A percentile compares a stretch with the other conserved stretches of the same genome.
phyloP scores from a whole-genome alignment of 176 grass and related monocot species.

The Pontederia paniculata region DNA sequence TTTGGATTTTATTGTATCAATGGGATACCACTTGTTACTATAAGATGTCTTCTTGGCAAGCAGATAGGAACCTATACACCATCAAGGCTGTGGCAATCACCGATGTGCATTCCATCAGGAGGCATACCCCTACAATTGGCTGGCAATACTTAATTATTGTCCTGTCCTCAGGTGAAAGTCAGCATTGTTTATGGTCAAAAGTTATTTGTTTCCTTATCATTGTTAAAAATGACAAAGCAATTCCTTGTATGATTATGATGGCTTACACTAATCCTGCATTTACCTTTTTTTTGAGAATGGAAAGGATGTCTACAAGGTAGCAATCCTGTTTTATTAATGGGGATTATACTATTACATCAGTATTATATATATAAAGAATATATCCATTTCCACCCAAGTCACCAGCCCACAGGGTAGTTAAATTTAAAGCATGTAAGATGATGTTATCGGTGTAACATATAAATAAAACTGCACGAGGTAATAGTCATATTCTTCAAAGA shows the following conservation, averaged over 20 bases:
- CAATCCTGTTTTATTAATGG: too few species aligned
- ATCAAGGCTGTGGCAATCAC: slow-evolving; percentile 60
- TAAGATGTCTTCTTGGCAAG: slow-evolving; percentile 9
- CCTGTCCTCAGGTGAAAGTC: slow-evolving; percentile 69
- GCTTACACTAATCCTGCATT: too few species aligned
- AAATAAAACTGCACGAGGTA: too few species aligned
- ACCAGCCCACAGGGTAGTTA: too few species aligned
- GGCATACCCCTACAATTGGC: slow-evolving; percentile 69
- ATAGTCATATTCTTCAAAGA: too few species aligned
- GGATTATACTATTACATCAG: too few species aligned
- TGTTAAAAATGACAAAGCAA: neutral
- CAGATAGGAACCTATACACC: slow-evolving; percentile 87
- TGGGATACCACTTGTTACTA: neutral
- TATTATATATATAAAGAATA: too few species aligned
- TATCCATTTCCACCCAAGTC: too few species aligned
- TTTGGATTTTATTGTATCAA: neutral
- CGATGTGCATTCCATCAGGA: slow-evolving; percentile 87
- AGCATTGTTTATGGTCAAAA: neutral
- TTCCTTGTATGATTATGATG: neutral
- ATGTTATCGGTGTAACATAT: too few species aligned
- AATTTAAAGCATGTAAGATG: too few species aligned
- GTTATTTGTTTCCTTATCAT: neutral
- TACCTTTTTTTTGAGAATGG: too few species aligned
- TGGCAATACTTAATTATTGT: slow-evolving; percentile 84
- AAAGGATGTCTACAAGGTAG: too few species aligned